phyloP scores from a whole-genome alignment of 1,139 yeast species.

The Candida neerlandica region DNA sequence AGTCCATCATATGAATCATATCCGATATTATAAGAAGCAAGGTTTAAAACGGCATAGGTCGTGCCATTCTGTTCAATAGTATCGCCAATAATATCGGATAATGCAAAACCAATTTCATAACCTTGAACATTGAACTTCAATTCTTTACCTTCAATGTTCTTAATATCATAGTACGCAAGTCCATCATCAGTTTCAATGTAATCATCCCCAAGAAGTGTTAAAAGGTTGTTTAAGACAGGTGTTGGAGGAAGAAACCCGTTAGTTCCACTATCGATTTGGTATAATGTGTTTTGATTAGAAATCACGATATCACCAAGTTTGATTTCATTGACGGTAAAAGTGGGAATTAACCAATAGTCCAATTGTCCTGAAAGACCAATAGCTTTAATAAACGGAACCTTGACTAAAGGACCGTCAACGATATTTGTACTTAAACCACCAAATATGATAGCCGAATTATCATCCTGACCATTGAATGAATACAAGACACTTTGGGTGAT shows the following conservation, averaged over 20 bases:
- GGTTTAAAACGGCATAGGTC: constrained; percentile 18
- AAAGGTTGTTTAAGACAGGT: constrained; percentile 21
- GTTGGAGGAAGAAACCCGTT: constrained; percentile 22
- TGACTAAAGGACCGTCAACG: constrained; percentile 20
- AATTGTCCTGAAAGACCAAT: constrained; percentile 4
- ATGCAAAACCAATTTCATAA: constrained; percentile 18
- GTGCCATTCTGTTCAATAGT: constrained; percentile 14
- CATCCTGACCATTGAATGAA: constrained; percentile 19
- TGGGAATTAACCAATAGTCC: constrained; percentile 17
- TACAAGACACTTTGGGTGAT: constrained; percentile 17
- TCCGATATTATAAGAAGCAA: constrained; percentile 20
- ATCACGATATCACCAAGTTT: constrained; percentile 16
- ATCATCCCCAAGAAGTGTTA: constrained; percentile 17
- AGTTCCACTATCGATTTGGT: constrained; percentile 25
- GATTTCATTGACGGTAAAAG: constrained; percentile 22
- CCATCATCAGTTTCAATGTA: constrained; percentile 13
- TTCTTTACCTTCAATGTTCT: constrained; percentile 10
- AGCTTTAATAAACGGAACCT: constrained; percentile 20
- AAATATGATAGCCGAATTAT: constrained; percentile 19
- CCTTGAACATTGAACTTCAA: constrained; percentile 24
- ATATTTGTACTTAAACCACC: constrained; percentile 25
- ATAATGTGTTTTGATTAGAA: constrained; percentile 20
- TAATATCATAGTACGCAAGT: constrained; percentile 14
- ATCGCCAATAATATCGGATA: constrained; percentile 22
- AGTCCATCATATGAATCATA: constrained; percentile 20